Percentiles rank a stretch among this genome's conserved stretches.
Conservation (phyloP, 2,329 filamentous ascomycete genomes). For the Neopestalotiopsis rosae region DNA sequence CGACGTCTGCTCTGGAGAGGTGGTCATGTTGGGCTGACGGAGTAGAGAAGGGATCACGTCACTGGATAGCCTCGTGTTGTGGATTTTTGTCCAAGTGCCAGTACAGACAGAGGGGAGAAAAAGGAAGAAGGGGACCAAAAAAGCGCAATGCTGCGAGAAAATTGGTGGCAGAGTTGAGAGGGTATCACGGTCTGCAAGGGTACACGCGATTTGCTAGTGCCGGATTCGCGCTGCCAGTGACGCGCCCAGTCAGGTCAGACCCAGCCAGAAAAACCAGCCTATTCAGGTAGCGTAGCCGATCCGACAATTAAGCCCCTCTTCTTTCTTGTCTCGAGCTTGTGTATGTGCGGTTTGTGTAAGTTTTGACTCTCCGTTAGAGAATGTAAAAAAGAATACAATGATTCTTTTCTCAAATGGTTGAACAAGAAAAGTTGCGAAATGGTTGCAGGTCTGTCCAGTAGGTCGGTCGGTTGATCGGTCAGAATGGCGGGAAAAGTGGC, state of each 20-base stretch:
- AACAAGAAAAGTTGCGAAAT: not conserved
- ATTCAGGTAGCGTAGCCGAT: conserved; percentile 9
- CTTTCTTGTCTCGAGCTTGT: not conserved
- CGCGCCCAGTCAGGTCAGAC: conserved; percentile 12
- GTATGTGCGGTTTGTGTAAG: not conserved
- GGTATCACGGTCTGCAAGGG: conserved; percentile 22
- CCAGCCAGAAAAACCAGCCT: not conserved
- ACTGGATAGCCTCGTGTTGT: conserved; percentile 4
- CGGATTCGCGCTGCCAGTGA: conserved; percentile 21
- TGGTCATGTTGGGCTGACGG: conserved; percentile 12
- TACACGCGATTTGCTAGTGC: conserved; percentile 20
- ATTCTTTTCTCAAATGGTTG: too few species aligned
- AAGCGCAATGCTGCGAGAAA: conserved; percentile 18
- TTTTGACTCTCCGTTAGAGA: not conserved
- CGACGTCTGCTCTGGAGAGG: conserved; percentile 19
- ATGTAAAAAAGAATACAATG: not conserved
- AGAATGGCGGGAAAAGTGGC: conserved; percentile 15
- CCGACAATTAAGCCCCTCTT: conserved; percentile 13
- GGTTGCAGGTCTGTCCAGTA: not conserved
- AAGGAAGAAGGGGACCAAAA: conserved; percentile 14
- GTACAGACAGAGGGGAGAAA: not conserved
- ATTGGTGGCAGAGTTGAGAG: conserved; percentile 15
- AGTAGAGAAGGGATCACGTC: conserved; percentile 9
- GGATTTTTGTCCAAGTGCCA: conserved; percentile 8
- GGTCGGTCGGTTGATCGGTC: conserved; percentile 16